Percentiles rank a stretch among this genome's conserved stretches.
Conservation (phyloP, 257 asterid species). For the Forsythia suspensa region DNA sequence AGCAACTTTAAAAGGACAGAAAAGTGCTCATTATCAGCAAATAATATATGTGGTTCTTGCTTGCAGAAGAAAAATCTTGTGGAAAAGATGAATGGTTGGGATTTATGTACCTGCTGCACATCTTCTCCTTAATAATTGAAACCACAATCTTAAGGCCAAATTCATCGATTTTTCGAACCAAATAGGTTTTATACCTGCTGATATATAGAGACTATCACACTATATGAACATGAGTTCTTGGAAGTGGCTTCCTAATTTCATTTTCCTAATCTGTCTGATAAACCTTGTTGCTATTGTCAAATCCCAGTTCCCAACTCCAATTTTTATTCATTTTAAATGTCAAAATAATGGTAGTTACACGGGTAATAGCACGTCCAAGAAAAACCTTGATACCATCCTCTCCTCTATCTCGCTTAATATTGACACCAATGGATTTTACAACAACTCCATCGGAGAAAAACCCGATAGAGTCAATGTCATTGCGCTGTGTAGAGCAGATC, state of each 20-base stretch:
- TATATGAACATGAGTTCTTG: neutral
- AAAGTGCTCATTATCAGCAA: too few species aligned
- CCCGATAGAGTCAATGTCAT: constrained; percentile 4
- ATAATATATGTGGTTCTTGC: too few species aligned
- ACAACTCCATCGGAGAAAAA: neutral
- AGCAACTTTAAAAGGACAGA: too few species aligned
- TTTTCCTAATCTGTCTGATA: neutral
- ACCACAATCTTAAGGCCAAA: too few species aligned
- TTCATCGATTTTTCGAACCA: too few species aligned
- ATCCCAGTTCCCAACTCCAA: neutral
- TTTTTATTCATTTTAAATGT: neutral
- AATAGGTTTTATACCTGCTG: too few species aligned
- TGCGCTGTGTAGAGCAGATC: constrained; percentile 25
- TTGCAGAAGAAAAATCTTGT: too few species aligned
- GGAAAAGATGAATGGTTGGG: too few species aligned
- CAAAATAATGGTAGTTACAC: neutral
- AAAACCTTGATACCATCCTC: constrained; percentile 11
- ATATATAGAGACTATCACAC: too few species aligned
- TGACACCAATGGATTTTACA: neutral
- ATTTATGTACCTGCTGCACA: too few species aligned
- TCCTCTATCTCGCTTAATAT: neutral
- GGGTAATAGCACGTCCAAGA: constrained; percentile 1
- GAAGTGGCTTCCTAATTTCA: neutral
- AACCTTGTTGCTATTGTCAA: neutral
- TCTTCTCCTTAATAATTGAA: too few species aligned